phyloP scores from a whole-genome alignment of 441 rosid species.

The Adansonia madagascariensis region DNA sequence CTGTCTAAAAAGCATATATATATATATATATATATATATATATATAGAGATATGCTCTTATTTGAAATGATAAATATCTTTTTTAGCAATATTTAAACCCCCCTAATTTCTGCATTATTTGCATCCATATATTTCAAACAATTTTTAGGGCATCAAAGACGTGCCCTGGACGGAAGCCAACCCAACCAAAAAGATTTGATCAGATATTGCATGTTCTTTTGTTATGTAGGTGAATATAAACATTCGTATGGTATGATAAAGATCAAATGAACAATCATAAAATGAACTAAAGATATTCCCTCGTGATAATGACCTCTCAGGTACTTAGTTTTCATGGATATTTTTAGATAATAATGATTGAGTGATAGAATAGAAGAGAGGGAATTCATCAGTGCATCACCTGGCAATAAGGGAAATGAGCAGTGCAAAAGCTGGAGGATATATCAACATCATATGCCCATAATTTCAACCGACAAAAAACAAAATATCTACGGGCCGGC shows the following conservation, averaged over 20 bases:
- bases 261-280: not conserved
- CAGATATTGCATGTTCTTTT: not conserved
- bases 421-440: not conserved
- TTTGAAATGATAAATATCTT: not conserved
- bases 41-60: not conserved
- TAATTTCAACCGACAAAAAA: not conserved
- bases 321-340: not conserved
- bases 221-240: not conserved
- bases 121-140: not conserved
- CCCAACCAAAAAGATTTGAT: not conserved
- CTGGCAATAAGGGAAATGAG: not conserved
- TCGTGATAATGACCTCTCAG: not conserved
- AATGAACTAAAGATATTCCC: not conserved
- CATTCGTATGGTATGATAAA: not conserved
- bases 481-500: not conserved
- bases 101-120: too few relatives aligned
- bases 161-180: not conserved
- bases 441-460: not conserved
- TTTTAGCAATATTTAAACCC: too few relatives aligned
- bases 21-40: too few relatives aligned
- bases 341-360: not conserved
- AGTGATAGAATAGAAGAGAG: too few relatives aligned
- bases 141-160: not conserved
- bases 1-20: conserved; percentile 11
- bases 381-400: not conserved